These are phyloP conservation scores for Penicillium sp. DNA, from an alignment of 2,329 filamentous ascomycete genomes.

Conservation along the genomic window DNA sequence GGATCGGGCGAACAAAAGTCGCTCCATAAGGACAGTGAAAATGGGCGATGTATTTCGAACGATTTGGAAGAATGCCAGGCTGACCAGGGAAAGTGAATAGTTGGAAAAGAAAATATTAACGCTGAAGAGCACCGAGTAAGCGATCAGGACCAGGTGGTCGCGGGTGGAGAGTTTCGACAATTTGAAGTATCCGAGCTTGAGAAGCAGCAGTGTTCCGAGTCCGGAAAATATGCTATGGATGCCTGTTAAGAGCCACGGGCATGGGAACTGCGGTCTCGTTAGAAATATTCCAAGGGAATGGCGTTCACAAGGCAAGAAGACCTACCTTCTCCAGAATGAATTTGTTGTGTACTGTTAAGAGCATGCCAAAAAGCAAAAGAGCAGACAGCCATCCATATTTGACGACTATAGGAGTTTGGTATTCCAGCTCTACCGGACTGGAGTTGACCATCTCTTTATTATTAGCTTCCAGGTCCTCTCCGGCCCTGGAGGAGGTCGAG, in stretches of 20 bases:
- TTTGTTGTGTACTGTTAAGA: background rate
- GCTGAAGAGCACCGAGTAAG: background rate
- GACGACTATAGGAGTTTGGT: background rate
- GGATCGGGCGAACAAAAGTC: background rate
- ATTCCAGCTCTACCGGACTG: background rate
- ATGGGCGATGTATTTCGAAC: background rate
- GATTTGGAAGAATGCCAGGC: background rate
- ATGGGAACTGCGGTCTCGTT: background rate
- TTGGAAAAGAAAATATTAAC: background rate
- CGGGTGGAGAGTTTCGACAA: constrained; percentile 17
- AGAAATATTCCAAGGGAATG: background rate
- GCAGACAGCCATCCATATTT: background rate
- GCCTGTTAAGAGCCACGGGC: background rate
- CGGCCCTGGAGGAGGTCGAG: background rate
- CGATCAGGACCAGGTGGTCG: background rate
- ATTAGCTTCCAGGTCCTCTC: background rate
- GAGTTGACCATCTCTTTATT: background rate
- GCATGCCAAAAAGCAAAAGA: background rate
- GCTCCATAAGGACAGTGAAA: background rate
- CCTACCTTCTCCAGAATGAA: background rate
- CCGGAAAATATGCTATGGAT: background rate
- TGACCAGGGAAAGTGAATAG: background rate
- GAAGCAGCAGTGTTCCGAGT: background rate
- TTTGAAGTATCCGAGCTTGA: background rate
- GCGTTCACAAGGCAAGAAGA: background rate